Conservation (phyloP, 495 filamentous ascomycete genomes). For the Penicillium antarcticum region DNA sequence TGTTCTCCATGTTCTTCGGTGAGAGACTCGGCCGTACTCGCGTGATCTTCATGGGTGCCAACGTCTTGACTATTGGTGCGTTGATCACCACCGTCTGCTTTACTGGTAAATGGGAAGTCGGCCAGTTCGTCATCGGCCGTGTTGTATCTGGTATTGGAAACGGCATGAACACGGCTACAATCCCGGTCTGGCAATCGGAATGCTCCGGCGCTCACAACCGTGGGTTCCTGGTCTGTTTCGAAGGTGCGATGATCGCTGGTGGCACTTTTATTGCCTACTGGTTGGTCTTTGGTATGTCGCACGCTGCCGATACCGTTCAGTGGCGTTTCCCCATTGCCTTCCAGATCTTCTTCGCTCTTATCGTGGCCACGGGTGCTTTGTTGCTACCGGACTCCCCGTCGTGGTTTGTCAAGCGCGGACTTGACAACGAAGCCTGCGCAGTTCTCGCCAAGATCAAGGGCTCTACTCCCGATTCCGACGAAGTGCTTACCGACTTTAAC, state of each 20-base stretch:
- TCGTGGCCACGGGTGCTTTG: constrained; percentile 24
- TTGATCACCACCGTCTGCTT: constrained; percentile 47
- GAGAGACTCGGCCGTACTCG: constrained; percentile 49
- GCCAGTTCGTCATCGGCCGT: constrained; percentile 44
- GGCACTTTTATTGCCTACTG: constrained; percentile 36
- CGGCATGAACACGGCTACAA: constrained; percentile 37
- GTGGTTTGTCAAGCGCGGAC: constrained; percentile 9
- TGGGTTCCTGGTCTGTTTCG: constrained; percentile 31
- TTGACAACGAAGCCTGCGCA: constrained; percentile 7
- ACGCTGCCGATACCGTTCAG: constrained; percentile 31
- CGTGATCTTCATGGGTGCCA: constrained; percentile 42
- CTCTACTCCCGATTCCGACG: neutral
- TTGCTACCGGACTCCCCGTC: constrained; percentile 34
- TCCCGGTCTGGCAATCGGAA: constrained; percentile 44
- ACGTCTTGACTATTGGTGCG: constrained; percentile 49
- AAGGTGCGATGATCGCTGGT: constrained; percentile 30
- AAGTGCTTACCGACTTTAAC: constrained; percentile 11
- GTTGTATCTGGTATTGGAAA: constrained; percentile 40
- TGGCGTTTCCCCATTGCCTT: constrained; percentile 50
- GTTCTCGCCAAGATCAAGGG: constrained; percentile 9
- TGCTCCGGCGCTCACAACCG: constrained; percentile 30
- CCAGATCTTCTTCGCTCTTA: constrained; percentile 38
- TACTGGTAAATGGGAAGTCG: constrained; percentile 22
- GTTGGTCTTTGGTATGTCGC: constrained; percentile 45
- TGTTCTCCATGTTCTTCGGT: constrained; percentile 46